Conservation (phyloP, 768 basidiomycete species). For the Termitomyces bulborhizus region DNA sequence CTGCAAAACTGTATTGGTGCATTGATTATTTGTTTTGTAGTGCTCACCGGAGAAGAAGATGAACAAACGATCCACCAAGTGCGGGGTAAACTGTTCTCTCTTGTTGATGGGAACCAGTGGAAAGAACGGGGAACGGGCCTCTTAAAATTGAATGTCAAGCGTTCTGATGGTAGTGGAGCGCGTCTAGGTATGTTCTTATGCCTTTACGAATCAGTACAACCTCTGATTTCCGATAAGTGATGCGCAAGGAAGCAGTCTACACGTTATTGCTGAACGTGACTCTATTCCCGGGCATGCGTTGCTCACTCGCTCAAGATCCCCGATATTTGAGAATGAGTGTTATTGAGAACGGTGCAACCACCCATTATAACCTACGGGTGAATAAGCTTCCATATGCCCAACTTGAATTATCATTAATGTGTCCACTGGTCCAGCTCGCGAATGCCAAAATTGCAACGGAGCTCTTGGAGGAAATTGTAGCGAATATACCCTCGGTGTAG, state of each 20-base stretch:
- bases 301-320: conserved; percentile 66
- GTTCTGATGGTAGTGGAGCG: conserved; percentile 58
- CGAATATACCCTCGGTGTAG: conserved; percentile 37
- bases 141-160: conserved; percentile 63
- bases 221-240: conserved; percentile 39
- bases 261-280: conserved; percentile 68
- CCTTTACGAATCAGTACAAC: background rate
- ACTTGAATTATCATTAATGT: conserved; percentile 1
- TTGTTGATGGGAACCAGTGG: conserved; percentile 61
- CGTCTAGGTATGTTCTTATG: conserved; percentile 48
- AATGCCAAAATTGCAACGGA: conserved; percentile 69
- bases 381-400: conserved; percentile 18
- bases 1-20: background rate
- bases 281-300: conserved; percentile 75
- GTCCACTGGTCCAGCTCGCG: conserved; percentile 38
- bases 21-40: conserved; percentile 25
- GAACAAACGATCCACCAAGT: conserved; percentile 73
- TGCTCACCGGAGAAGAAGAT: conserved; percentile 76
- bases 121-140: conserved; percentile 73
- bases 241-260: conserved; percentile 83
- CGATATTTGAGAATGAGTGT: conserved; percentile 74
- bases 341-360: conserved; percentile 52
- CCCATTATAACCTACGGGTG: conserved; percentile 75
- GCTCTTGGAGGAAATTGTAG: conserved; percentile 51
- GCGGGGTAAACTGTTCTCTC: conserved; percentile 66